A percentile compares a stretch with the other conserved stretches of the same genome.
These are phyloP conservation scores for Porogramme epimiltina DNA, from an alignment of 1,284 basidiomycete genomes.

Conservation along the genomic window DNA sequence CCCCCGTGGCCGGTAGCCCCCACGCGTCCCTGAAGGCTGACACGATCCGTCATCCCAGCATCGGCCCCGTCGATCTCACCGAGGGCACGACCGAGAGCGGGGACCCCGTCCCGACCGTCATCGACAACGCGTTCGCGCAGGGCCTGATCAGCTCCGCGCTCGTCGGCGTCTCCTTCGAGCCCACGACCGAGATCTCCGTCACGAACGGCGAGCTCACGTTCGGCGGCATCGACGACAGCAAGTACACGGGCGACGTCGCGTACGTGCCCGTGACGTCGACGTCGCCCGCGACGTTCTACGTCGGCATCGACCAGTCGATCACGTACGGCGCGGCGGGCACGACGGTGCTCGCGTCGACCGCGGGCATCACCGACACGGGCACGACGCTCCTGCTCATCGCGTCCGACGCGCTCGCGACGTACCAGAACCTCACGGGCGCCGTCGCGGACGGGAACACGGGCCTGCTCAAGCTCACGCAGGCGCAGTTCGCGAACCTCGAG, in stretches of 20 bases:
- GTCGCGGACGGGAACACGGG: constrained; percentile 23
- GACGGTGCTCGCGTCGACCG: constrained; percentile 24
- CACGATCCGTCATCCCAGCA: constrained; percentile 25
- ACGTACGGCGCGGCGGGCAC: constrained; percentile 37
- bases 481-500: constrained; percentile 24
- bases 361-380: constrained; percentile 32
- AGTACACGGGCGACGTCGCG: constrained; percentile 34
- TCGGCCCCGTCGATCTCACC: constrained; percentile 53
- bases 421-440: constrained; percentile 25
- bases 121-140: constrained; percentile 48
- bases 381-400: constrained; percentile 40
- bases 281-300: constrained; percentile 44
- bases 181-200: constrained; percentile 35
- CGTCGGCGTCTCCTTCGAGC: constrained; percentile 53
- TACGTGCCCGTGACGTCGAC: constrained; percentile 49
- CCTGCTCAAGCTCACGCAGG: constrained; percentile 24
- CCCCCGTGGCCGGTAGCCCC: not conserved
- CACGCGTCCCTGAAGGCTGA: not conserved
- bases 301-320: constrained; percentile 56
- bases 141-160: constrained; percentile 28
- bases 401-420: constrained; percentile 18
- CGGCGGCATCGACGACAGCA: constrained; percentile 48
- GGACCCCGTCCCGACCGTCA: constrained; percentile 39
- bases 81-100: constrained; percentile 13
- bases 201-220: constrained; percentile 35